Base-by-base conservation (phyloP, 768 basidiomycete genomes). In the Pleurotus salmoneostramineus region DNA sequence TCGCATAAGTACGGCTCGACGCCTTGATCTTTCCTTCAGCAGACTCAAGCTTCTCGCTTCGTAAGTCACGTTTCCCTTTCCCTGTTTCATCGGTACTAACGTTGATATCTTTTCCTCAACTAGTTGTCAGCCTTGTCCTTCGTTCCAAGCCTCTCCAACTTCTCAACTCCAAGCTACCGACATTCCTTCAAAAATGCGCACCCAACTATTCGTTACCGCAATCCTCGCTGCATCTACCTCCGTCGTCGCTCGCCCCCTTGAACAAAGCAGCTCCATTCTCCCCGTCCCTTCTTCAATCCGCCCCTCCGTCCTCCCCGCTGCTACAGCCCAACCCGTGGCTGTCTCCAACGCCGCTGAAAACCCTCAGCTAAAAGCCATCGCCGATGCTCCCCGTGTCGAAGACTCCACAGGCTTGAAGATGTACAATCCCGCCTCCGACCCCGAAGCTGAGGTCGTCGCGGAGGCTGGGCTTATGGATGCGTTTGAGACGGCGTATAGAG, bases 121-220 rank as follows among this genome's bases (percentile, higher is more conserved):
- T 27, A 27, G 21, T 3, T 27, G 21, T 27, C 3, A 27, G 21
- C 21, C 21, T 27, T 27, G 21, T 27, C 21, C 21, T 27, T 27
- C 21, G 21, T 27, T 27, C 21, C 21, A 27, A 27, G 21, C 21
- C 21, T 27, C 21, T 27, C 21, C 21, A 1, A 27, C 21, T 1
- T 27, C 21, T 27, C 21, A 27, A 3, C 21, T 27, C 21, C 21
- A 27, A 27, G 21, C 21, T 27, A 27, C 21, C 21, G 21, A 40
- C 37, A 3, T 40, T 40, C 37, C 10, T 40, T 40, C n/a, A 40
- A 40, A 40, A 27, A 55, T 55, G 52, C 52, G 52, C 14, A 55
- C 52, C 31, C 52, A 55, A 43, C 37, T 62, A 48, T 46, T 60
- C 59, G 46, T 59, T 45, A n/a, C 45, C 55, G 4, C 43, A 56